phyloP scores from a whole-genome alignment of 192 early-diverging fungal genomes.

The Podila verticillata region DNA sequence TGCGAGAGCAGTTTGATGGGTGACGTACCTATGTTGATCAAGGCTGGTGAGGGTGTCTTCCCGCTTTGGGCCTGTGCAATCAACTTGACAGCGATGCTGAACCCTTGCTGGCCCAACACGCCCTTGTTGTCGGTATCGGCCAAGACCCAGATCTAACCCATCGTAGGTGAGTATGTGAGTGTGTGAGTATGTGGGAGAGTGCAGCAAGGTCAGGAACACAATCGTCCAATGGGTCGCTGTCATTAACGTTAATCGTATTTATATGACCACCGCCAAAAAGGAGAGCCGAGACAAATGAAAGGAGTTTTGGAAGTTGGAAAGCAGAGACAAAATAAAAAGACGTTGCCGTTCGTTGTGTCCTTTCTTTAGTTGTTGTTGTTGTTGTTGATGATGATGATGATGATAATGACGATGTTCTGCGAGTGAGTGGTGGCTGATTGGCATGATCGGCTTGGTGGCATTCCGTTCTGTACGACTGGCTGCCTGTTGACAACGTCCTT shows the following conservation, averaged over 20 bases:
- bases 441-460: too few relatives aligned
- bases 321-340: too few relatives aligned
- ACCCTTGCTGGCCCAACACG: slow-evolving; percentile 73
- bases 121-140: slow-evolving; percentile 83
- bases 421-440: too few relatives aligned
- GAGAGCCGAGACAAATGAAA: background rate
- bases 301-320: background rate
- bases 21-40: slow-evolving; percentile 60
- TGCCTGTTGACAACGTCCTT: too few relatives aligned
- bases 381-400: too few relatives aligned
- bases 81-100: slow-evolving; percentile 86
- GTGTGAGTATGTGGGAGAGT: background rate
- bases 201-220: background rate
- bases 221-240: too few relatives aligned
- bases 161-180: background rate
- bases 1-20: slow-evolving; percentile 7
- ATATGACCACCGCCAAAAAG: background rate
- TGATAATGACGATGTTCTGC: too few relatives aligned
- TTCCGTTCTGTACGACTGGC: too few relatives aligned
- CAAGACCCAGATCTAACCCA: slow-evolving; percentile 83
- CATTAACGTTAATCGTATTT: too few relatives aligned
- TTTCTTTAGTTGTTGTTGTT: too few relatives aligned
- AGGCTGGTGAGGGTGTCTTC: slow-evolving; percentile 62
- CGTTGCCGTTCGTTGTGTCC: too few relatives aligned
- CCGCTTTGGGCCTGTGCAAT: slow-evolving; percentile 88